These are phyloP conservation scores for Silene conica DNA, from an alignment of 148 eudicot species.

Conservation along the genomic window DNA sequence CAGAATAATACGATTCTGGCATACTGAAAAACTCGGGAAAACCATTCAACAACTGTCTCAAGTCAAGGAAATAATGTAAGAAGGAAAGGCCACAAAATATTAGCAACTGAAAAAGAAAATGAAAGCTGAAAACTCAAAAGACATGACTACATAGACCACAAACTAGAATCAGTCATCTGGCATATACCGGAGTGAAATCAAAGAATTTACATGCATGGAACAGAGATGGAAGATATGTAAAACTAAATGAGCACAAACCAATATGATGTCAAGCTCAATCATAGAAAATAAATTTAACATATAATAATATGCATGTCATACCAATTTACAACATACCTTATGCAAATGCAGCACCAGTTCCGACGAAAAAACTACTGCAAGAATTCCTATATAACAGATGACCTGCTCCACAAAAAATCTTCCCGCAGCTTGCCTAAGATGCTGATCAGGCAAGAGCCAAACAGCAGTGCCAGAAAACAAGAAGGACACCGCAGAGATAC, in stretches of 20 bases:
- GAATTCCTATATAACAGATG: slow-evolving; percentile 42
- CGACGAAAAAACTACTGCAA: slow-evolving; percentile 63
- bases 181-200: neutral
- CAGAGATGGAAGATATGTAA: neutral
- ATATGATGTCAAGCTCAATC: neutral
- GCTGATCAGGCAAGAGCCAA: slow-evolving; percentile 31
- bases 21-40: neutral
- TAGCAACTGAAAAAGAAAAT: neutral
- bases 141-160: neutral
- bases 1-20: neutral
- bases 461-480: slow-evolving; percentile 41
- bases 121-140: neutral
- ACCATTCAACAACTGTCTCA: neutral
- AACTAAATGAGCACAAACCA: neutral
- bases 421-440: slow-evolving; percentile 29
- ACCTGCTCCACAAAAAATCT: slow-evolving; percentile 46
- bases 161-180: slow-evolving; percentile 8
- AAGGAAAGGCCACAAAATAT: neutral
- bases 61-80: neutral
- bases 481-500: slow-evolving; percentile 50
- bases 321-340: slow-evolving; percentile 46
- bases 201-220: neutral
- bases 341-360: slow-evolving; percentile 79
- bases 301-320: neutral
- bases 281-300: too few species aligned